phyloP scores from a whole-genome alignment of 768 basidiomycete species.

The Russula griseocarnosa region DNA sequence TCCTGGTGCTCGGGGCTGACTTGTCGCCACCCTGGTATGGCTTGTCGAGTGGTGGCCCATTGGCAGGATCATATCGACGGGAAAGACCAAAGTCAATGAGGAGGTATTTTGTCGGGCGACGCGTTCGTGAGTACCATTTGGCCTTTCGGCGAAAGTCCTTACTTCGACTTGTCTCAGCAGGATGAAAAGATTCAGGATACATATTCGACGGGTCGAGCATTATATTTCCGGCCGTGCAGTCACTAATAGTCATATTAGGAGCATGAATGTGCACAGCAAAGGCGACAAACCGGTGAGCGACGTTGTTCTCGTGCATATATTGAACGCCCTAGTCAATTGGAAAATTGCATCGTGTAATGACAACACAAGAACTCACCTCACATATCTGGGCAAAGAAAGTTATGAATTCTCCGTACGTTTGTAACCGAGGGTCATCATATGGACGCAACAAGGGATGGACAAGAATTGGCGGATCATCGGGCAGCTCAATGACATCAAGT shows the following conservation, averaged over 20 bases:
- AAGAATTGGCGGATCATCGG: conserved; percentile 29
- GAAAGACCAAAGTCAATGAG: conserved; percentile 35
- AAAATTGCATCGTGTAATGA: neutral
- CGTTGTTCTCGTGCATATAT: conserved; percentile 25
- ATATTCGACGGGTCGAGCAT: conserved; percentile 24
- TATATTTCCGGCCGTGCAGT: conserved; percentile 11
- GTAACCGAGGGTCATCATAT: conserved; percentile 33
- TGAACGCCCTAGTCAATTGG: conserved; percentile 4
- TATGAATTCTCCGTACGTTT: conserved; percentile 37
- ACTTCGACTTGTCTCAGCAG: neutral
- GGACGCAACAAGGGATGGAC: conserved; percentile 36
- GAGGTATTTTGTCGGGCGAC: conserved; percentile 30
- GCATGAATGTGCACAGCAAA: too few species aligned
- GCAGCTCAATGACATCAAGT: conserved; percentile 30
- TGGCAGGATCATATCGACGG: conserved; percentile 20
- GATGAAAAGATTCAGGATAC: conserved; percentile 23
- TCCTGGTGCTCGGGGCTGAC: conserved; percentile 29
- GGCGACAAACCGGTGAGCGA: conserved; percentile 22
- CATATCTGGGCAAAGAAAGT: conserved; percentile 36
- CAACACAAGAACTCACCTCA: conserved; percentile 31
- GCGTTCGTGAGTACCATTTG: conserved; percentile 29
- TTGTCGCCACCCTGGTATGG: conserved; percentile 31
- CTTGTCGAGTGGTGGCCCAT: conserved; percentile 13
- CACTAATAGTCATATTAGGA: neutral
- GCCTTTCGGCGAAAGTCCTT: conserved; percentile 12